phyloP scores from a whole-genome alignment of 352 stramenopile species.

The Sclerospora graminicola region DNA sequence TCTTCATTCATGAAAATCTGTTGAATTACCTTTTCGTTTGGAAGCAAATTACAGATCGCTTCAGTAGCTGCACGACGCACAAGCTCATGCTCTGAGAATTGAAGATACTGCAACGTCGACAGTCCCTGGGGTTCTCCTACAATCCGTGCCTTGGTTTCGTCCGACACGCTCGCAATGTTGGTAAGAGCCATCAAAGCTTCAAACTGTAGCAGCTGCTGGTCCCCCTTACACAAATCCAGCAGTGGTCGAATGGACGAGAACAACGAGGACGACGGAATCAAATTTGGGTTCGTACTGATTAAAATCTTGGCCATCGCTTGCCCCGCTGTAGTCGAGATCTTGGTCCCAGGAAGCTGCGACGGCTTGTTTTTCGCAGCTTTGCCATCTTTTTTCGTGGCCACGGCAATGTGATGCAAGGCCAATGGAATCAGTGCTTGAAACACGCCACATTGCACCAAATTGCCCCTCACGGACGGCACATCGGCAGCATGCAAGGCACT shows the following conservation, averaged over 20 bases:
- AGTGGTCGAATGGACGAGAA: slow-evolving; percentile 80
- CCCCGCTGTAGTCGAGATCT: slow-evolving; percentile 80
- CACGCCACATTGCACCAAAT: slow-evolving; percentile 68
- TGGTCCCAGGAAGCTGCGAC: slow-evolving; percentile 58
- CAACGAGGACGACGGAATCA: slow-evolving; percentile 69
- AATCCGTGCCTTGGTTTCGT: slow-evolving; percentile 91
- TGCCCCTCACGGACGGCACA: slow-evolving; percentile 49
- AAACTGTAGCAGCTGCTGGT: slow-evolving; percentile 85
- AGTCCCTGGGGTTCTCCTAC: slow-evolving; percentile 54
- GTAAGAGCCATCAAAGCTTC: slow-evolving; percentile 96
- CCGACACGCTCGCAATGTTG: slow-evolving; percentile 91
- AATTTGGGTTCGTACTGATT: slow-evolving; percentile 93
- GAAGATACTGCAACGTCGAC: slow-evolving; percentile 76
- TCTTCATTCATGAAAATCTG: slow-evolving; percentile 89
- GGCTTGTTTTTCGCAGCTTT: slow-evolving; percentile 25
- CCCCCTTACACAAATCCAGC: slow-evolving; percentile 91
- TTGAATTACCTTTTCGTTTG: slow-evolving; percentile 88
- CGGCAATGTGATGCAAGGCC: slow-evolving; percentile 30
- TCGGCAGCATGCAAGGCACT: slow-evolving; percentile 65
- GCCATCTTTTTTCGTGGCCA: slow-evolving; percentile 14
- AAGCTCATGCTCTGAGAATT: slow-evolving; percentile 97
- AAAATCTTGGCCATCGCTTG: slow-evolving; percentile 94
- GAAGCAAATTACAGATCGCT: slow-evolving; percentile 93
- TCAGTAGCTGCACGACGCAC: slow-evolving; percentile 95
- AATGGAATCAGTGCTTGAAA: slow-evolving; percentile 68